phyloP scores from a whole-genome alignment of 1,284 basidiomycete species.

The Rhodotorula sp. region DNA sequence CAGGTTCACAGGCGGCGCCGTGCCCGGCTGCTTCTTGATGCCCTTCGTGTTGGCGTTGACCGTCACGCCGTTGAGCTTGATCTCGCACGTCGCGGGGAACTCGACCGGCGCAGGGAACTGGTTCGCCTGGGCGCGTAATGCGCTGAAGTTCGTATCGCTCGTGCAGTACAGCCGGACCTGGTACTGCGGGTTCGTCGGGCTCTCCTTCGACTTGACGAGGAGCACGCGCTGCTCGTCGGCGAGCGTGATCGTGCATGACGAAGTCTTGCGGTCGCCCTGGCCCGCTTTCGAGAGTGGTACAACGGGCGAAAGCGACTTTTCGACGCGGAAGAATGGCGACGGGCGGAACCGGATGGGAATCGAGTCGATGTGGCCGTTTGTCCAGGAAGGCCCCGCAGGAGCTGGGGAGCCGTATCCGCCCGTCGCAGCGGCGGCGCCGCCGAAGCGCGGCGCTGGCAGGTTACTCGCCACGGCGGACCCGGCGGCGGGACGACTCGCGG shows the following conservation, averaged over 20 bases:
- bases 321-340: conserved; percentile 73
- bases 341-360: conserved; percentile 69
- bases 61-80: conserved; percentile 72
- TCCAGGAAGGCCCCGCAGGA: conserved; percentile 55
- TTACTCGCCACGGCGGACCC: background rate
- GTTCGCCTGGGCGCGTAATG: conserved; percentile 52
- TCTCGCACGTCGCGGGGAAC: conserved; percentile 88
- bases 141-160: conserved; percentile 76
- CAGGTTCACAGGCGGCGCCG: conserved; percentile 85
- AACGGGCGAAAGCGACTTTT: conserved; percentile 65
- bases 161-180: conserved; percentile 90
- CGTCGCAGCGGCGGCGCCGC: background rate
- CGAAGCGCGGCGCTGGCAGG: conserved; percentile 21
- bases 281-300: conserved; percentile 73
- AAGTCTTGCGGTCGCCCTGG: conserved; percentile 69
- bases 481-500: background rate
- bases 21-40: conserved; percentile 94
- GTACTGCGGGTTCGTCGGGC: conserved; percentile 61
- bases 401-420: background rate
- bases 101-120: conserved; percentile 65
- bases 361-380: conserved; percentile 10
- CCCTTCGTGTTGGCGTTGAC: conserved; percentile 82
- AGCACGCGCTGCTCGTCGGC: conserved; percentile 65
- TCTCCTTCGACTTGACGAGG: conserved; percentile 50
- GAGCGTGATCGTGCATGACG: conserved; percentile 64